Evolutionary conservation across 2,329 filamentous ascomycete genomes (phyloP), one percentile per base, ranked within the genome.

Genomic region (Aspergillus caelatus): DNA sequence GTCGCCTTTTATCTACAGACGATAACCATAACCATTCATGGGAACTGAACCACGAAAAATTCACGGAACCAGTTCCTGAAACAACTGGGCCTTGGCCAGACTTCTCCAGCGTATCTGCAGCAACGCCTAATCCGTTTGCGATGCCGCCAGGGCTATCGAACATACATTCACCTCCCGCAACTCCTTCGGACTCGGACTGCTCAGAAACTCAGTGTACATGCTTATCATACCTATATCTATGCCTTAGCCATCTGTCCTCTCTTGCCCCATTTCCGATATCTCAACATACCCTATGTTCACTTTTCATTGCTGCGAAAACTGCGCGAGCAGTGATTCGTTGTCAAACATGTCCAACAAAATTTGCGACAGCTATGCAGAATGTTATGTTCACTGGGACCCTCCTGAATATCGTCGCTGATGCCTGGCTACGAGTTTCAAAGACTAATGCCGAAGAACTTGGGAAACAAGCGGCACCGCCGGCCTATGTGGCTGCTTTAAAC

Each of bases 301-400:
- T 83, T 21, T 78, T 77, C 55, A 78, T 76, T n/a, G 78, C 78
- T 19, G 74, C 80, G 30, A 73, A 74, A 61, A 82, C 79, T 11
- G 79, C 79, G 16, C 74, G 73, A 34, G 67, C 73, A 23, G 79
- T 81, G 16, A 76, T 82, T 30, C 78, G 78, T 65, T 83, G 81
- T 64, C 67, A 72, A 50, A 67, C 74, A 21, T 83, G 81, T 62
- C 80, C 80, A 1, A 74, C 75, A 43, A 73, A 70, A 39, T 81
- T 81, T 61, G 74, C 78, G 39, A 78, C 79, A 1, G 75, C 76
- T 8, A 68, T 80, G 28, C 80, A 82, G 63, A 83, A 83, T 58
- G 75, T 82, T 52, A 82, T 81, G 78, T 75, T 82, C 56, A 75
- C 77, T n/a, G 77, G 77, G 14, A 81, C 80, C 12, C 70, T 82